Evolutionary conservation across 495 filamentous ascomycete genomes (phyloP).

Genomic region (Podospora bellae-mahoneyi): DNA sequence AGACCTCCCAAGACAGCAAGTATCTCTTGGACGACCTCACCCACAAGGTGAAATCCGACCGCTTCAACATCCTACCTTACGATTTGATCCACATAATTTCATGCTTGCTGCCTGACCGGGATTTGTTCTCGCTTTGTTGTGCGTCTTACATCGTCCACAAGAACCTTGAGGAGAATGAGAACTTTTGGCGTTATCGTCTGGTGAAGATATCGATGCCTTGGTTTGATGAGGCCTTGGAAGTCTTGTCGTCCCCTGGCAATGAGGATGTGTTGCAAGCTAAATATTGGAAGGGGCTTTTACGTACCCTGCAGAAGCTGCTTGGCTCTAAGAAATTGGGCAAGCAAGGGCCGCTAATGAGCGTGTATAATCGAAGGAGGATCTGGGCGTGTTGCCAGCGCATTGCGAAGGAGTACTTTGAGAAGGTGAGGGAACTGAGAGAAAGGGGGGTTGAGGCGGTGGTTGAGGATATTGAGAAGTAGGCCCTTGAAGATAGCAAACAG

Average conservation of each 20-base stretch:
- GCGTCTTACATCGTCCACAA: conserved; percentile 5
- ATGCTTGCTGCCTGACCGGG: neutral
- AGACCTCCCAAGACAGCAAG: neutral
- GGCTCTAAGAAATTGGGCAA: neutral
- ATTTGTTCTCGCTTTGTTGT: neutral
- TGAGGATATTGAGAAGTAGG: neutral
- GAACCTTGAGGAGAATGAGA: neutral
- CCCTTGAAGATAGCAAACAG: too few relatives aligned
- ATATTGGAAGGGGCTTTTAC: conserved; percentile 3
- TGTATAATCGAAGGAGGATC: conserved; percentile 7
- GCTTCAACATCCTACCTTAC: neutral
- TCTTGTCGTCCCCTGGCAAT: neutral
- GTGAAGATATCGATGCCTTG: conserved; percentile 6
- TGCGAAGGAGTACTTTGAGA: conserved; percentile 2
- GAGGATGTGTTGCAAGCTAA: neutral
- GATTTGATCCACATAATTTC: neutral
- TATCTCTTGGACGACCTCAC: neutral
- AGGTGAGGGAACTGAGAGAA: neutral
- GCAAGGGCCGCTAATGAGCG: neutral
- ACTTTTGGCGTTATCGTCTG: conserved; percentile 10
- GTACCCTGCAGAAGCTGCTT: neutral
- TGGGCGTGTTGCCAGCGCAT: conserved; percentile 4
- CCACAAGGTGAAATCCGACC: neutral
- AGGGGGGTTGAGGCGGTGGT: neutral
- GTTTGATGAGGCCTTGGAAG: neutral